phyloP scores from a whole-genome alignment of 371 early-diverging fungal species.

The Mucor irregularis region DNA sequence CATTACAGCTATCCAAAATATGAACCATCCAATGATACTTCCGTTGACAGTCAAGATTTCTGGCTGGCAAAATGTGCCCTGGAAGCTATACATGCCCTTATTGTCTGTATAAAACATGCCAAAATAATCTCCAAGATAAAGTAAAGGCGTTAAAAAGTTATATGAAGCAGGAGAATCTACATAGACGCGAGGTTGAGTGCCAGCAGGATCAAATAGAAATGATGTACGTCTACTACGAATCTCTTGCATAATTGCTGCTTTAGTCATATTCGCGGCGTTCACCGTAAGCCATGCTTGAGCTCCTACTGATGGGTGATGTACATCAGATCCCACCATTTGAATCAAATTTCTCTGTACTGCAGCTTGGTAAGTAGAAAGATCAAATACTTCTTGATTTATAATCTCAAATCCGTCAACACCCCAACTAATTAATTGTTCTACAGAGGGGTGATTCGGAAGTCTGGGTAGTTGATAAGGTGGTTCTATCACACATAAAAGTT shows the following conservation, averaged over 20 bases:
- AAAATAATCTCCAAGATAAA: conserved; percentile 58
- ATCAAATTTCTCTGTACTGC: conserved; percentile 46
- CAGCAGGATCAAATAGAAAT: conserved; percentile 71
- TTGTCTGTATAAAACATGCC: conserved; percentile 57
- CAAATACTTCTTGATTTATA: conserved; percentile 64
- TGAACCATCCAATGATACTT: conserved; percentile 61
- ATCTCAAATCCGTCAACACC: conserved; percentile 79
- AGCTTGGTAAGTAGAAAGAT: conserved; percentile 58
- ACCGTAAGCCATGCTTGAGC: conserved; percentile 69
- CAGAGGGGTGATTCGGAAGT: conserved; percentile 67
- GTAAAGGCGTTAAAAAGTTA: conserved; percentile 50
- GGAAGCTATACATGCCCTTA: conserved; percentile 76
- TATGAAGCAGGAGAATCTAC: conserved; percentile 44
- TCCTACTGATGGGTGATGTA: conserved; percentile 63
- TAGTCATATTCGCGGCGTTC: conserved; percentile 47
- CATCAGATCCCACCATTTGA: conserved; percentile 69
- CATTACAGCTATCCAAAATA: conserved; percentile 56
- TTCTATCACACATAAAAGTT: conserved; percentile 41
- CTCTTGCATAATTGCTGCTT: conserved; percentile 58
- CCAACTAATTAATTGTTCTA: conserved; percentile 61
- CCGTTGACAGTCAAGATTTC: conserved; percentile 41
- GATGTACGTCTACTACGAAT: conserved; percentile 62
- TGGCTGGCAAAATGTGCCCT: conserved; percentile 66
- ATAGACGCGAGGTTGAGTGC: conserved; percentile 58
- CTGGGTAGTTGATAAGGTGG: conserved; percentile 56